Conservation (phyloP, 306 rosid genomes). For the Vigna unguiculata region DNA sequence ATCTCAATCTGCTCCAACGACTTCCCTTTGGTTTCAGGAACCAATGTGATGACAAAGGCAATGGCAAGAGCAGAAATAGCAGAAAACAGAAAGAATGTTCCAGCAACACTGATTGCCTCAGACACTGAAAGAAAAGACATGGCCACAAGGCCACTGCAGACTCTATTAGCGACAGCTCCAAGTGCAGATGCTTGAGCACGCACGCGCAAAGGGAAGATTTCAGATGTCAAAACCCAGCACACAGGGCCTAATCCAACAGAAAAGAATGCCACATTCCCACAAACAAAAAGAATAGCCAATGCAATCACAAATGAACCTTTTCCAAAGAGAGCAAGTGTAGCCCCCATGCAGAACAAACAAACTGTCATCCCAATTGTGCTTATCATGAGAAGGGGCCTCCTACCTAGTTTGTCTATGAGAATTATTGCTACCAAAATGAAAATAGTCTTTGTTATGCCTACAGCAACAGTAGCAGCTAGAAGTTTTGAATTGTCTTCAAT, state of each 20-base stretch:
- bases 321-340: conserved; percentile 60
- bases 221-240: conserved; percentile 93
- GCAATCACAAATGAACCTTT: conserved; percentile 59
- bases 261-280: conserved; percentile 97
- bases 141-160: conserved; percentile 87
- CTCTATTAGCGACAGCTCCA: conserved; percentile 87
- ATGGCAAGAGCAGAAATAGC: conserved; percentile 72
- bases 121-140: conserved; percentile 90
- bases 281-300: conserved; percentile 66
- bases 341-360: conserved; percentile 73
- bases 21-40: conserved; percentile 95
- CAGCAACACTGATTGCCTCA: conserved; percentile 61
- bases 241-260: conserved; percentile 92
- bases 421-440: conserved; percentile 80
- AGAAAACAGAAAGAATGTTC: conserved; percentile 81
- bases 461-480: conserved; percentile 90
- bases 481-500: conserved; percentile 65
- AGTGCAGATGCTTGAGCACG: conserved; percentile 93
- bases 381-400: conserved; percentile 82
- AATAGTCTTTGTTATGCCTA: conserved; percentile 80
- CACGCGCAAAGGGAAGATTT: conserved; percentile 84
- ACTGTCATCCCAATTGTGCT: conserved; percentile 96
- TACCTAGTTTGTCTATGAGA: conserved; percentile 79
- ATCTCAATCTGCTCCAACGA: conserved; percentile 89
- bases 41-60: conserved; percentile 62